A percentile compares a stretch with the other conserved stretches of the same genome.
These are phyloP conservation scores for Oidium heveae DNA, from an alignment of 2,329 filamentous ascomycete genomes.

Conservation along the genomic window DNA sequence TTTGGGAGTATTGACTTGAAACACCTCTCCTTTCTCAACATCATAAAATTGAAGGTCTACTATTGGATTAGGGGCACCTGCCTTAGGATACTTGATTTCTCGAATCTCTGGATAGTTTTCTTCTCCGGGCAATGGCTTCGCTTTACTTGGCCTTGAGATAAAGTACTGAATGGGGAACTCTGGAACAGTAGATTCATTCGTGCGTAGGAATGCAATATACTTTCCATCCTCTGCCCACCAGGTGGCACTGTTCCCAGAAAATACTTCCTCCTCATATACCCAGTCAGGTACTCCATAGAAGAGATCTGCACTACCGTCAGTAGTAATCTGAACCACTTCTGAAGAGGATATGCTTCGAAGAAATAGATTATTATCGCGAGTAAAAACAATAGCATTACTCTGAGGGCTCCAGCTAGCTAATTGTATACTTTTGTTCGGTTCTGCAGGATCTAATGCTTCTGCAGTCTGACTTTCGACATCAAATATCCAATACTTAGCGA, in stretches of 20 bases:
- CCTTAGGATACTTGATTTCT: constrained; percentile 92
- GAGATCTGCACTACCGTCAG: constrained; percentile 62
- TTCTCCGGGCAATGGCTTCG: constrained; percentile 38
- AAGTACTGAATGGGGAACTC: constrained; percentile 90
- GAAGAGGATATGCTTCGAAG: constrained; percentile 34
- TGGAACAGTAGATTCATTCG: constrained; percentile 77
- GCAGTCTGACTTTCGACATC: constrained; percentile 60
- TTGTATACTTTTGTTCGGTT: constrained; percentile 43
- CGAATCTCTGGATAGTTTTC: constrained; percentile 78
- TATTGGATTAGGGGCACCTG: constrained; percentile 75
- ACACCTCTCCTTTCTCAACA: constrained; percentile 48
- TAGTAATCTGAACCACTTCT: constrained; percentile 38
- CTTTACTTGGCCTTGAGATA: constrained; percentile 60
- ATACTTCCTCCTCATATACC: constrained; percentile 79
- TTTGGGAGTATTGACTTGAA: constrained; percentile 50
- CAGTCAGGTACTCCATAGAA: constrained; percentile 96
- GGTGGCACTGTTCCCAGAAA: constrained; percentile 53
- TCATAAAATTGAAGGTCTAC: constrained; percentile 82
- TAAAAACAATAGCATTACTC: constrained; percentile 74
- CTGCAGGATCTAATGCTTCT: constrained; percentile 49
- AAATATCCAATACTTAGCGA: constrained; percentile 71
- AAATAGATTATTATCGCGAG: constrained; percentile 72
- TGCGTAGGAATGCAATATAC: constrained; percentile 74
- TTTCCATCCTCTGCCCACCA: constrained; percentile 91
- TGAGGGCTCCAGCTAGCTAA: constrained; percentile 74